Percentiles rank a stretch among this genome's conserved stretches.
Evolutionary conservation across 2,329 filamentous ascomycete genomes (phyloP).

Genomic region (Cladophialophora yegresii): DNA sequence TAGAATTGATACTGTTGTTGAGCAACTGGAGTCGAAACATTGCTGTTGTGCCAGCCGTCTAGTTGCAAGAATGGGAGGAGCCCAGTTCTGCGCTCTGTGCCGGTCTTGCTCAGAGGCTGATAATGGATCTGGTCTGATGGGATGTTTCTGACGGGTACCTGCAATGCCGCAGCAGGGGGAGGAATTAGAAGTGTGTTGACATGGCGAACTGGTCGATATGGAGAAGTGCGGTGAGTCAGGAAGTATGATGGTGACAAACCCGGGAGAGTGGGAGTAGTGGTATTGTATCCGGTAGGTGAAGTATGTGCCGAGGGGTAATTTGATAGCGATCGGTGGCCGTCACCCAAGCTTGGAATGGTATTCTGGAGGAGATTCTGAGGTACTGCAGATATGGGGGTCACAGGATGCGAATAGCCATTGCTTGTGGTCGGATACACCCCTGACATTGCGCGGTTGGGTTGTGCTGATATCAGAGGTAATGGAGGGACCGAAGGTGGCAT

Average conservation of each 20-base stretch:
- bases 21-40: conserved; percentile 32
- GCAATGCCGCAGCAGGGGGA: conserved; percentile 75
- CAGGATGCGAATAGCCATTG: conserved; percentile 53
- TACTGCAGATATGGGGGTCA: conserved; percentile 44
- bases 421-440: conserved; percentile 68
- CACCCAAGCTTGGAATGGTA: conserved; percentile 36
- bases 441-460: conserved; percentile 66
- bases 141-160: conserved; percentile 68
- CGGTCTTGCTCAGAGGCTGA: conserved; percentile 70
- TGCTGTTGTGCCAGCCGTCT: conserved; percentile 46
- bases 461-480: conserved; percentile 41
- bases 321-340: conserved; percentile 13
- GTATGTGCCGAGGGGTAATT: conserved; percentile 54
- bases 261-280: conserved; percentile 59
- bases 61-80: conserved; percentile 62
- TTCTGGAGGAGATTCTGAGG: conserved; percentile 40
- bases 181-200: conserved; percentile 91
- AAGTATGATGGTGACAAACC: conserved; percentile 86
- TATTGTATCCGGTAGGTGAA: conserved; percentile 70
- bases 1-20: conserved; percentile 33
- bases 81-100: conserved; percentile 66
- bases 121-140: conserved; percentile 78
- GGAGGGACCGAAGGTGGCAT: conserved; percentile 8
- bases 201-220: conserved; percentile 85
- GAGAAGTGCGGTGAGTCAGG: conserved; percentile 82